phyloP scores from a whole-genome alignment of 2,329 filamentous ascomycete genomes.

The Fusarium nygamai region DNA sequence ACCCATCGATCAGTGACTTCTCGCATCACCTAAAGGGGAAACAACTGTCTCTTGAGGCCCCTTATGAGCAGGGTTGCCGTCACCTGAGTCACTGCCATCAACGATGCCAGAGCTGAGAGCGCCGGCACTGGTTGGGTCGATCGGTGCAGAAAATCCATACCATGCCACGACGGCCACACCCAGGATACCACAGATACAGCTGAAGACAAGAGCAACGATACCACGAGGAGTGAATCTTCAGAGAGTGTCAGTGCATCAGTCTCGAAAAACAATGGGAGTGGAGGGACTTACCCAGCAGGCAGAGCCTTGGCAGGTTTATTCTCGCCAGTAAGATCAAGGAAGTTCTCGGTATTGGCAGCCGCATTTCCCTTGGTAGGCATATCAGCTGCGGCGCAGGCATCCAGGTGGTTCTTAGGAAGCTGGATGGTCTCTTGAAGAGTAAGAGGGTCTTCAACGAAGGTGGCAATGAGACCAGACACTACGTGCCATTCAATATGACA shows the following conservation, averaged over 20 bases:
- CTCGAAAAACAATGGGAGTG: neutral
- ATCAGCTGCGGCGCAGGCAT: constrained; percentile 64
- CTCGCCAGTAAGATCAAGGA: constrained; percentile 71
- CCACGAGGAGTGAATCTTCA: constrained; percentile 73
- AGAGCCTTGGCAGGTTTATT: constrained; percentile 64
- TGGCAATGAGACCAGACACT: constrained; percentile 70
- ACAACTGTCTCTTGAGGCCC: constrained; percentile 22
- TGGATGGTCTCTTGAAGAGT: constrained; percentile 68
- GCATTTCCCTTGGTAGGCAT: constrained; percentile 74
- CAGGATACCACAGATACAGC: constrained; percentile 72
- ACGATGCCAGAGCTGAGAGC: constrained; percentile 30
- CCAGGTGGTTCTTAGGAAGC: constrained; percentile 69
- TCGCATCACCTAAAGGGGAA: constrained; percentile 8
- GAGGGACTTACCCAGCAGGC: constrained; percentile 64
- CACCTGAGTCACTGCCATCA: constrained; percentile 24
- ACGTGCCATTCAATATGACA: constrained; percentile 87
- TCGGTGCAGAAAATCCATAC: constrained; percentile 60
- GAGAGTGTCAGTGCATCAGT: neutral
- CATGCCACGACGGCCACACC: constrained; percentile 74
- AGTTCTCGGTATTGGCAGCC: constrained; percentile 73
- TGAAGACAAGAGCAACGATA: constrained; percentile 81
- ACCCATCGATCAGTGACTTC: neutral
- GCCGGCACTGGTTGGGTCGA: constrained; percentile 28
- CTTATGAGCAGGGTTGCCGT: constrained; percentile 9
- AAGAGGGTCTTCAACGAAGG: constrained; percentile 70